Evolutionary conservation across 306 rosid genomes (phyloP).

Genomic region (Cucurbita ficifolia): DNA sequence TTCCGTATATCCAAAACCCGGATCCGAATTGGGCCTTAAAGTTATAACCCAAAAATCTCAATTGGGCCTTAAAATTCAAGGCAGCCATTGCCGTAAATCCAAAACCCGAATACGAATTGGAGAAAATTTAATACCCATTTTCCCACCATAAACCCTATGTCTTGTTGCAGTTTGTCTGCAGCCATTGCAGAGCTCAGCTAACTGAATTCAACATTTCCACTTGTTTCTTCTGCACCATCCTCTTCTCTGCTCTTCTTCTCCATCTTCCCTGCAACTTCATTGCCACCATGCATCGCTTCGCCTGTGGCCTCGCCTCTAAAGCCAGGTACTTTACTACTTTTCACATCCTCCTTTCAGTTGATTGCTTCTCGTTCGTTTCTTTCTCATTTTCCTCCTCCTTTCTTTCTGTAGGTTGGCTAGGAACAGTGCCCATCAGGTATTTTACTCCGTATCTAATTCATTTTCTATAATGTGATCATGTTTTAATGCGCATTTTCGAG

Average conservation of each 20-base stretch:
- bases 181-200: neutral
- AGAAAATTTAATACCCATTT: neutral
- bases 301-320: constrained; percentile 30
- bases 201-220: neutral
- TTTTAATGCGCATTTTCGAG: neutral
- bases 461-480: neutral
- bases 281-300: constrained; percentile 31
- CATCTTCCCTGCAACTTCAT: neutral
- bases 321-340: constrained; percentile 22
- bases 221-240: neutral
- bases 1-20: too few relatives aligned
- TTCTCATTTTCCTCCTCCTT: neutral
- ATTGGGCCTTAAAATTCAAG: neutral
- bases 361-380: neutral
- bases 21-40: too few relatives aligned
- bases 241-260: neutral
- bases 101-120: neutral
- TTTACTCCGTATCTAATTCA: neutral
- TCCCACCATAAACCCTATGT: neutral
- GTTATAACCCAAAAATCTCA: neutral
- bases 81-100: neutral
- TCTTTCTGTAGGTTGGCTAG: neutral
- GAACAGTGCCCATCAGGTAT: neutral
- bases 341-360: neutral
- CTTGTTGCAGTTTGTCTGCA: neutral